Percentiles rank a stretch among this genome's conserved stretches.
Evolutionary conservation across 345 rosid genomes (phyloP).

Genomic region (Syzygium aqueum): DNA sequence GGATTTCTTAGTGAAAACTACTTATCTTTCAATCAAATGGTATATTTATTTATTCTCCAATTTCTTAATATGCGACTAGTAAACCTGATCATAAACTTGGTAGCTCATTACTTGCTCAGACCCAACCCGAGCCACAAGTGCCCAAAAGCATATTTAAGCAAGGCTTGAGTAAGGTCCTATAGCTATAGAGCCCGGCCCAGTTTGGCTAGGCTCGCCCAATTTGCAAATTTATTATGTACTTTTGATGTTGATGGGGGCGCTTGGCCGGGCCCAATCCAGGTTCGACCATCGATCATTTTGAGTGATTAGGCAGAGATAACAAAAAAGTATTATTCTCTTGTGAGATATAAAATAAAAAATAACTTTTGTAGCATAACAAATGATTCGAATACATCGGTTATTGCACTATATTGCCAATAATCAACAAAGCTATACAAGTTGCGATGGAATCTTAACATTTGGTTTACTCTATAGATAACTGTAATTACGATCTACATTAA

Average conservation of each 20-base stretch:
- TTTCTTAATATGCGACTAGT: background rate
- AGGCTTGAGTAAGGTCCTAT: background rate
- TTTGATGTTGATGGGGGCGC: background rate
- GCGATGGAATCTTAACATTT: background rate
- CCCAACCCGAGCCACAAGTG: background rate
- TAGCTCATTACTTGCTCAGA: accelerated
- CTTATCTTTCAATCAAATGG: background rate
- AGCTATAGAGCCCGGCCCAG: background rate
- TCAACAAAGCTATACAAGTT: background rate
- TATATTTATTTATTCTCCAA: background rate
- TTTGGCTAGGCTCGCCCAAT: background rate
- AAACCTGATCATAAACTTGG: background rate
- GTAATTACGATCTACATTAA: background rate
- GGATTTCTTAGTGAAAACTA: background rate
- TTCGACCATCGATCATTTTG: accelerated
- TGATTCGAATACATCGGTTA: accelerated
- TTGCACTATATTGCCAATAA: background rate
- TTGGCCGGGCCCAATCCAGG: accelerated
- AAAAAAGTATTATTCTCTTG: too few relatives aligned
- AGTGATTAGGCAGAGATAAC: background rate
- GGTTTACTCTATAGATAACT: background rate
- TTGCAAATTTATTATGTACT: background rate
- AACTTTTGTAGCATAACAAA: background rate
- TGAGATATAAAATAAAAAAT: background rate
- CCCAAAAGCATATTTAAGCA: background rate